Base-by-base conservation (phyloP, 768 basidiomycete species). In the Phaeolepiota aurea region DNA sequence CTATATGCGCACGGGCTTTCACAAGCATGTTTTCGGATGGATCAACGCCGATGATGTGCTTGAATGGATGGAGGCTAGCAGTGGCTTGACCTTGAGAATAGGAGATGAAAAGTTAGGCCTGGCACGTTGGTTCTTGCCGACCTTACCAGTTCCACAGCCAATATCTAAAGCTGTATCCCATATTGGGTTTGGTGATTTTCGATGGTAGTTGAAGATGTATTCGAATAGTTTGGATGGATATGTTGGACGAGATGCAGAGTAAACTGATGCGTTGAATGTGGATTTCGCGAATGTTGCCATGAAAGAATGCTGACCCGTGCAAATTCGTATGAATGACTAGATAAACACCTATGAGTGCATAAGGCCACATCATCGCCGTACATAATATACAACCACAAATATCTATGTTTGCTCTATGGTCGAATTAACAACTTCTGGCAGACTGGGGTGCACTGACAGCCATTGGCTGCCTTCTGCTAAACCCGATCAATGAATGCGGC, bases 71-170 rank as follows among this genome's bases (percentile, higher is more conserved):
- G 3, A 87, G 66, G 32, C 69, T 69, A 1, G 66, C 54, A 0
- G 82, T 88, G 20, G 83, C 82, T 54, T 88, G 82, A 25, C 87
- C 86, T 86, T 42, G 15, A 36, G n/a, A 23, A 13, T 35, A 16
- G 12, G 21, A 38, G 7, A 19, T 9, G 7, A 5, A 15, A 38
- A 21, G n/a, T 21, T 10, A 38, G 20, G 18, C 12, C 37, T 12
- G 22, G 15, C 22, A 13, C 10, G 15, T 12, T 12, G 9, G 16
- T 7, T 38, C 15, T 1, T 12, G 20, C 13, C 7, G 23, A 42
- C 18, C 56, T 9, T 43, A 84, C 87, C 84, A n/a, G 88, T 86
- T 19, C 89, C 87, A 58, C 88, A 90, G 3, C 89, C 87, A 2
- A 89, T 55, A 49, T 92, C 88, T 0, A 87, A 66, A 0, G 82